Evolutionary conservation across 495 filamentous ascomycete genomes (phyloP).

Genomic region (Barbatosphaeria neglecta): DNA sequence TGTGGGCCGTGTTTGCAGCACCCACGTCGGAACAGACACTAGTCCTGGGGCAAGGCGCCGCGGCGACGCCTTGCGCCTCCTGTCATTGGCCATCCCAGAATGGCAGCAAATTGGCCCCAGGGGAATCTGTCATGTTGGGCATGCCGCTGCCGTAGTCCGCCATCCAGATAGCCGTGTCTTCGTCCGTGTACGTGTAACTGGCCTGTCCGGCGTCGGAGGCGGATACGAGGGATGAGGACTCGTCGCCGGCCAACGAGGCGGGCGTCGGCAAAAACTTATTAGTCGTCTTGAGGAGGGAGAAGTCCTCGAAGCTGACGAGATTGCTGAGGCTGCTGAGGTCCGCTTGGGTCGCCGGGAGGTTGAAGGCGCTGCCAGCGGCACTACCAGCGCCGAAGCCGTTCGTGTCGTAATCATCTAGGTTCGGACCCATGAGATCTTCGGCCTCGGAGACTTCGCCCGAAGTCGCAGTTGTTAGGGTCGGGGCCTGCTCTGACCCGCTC

Average conservation of each 20-base stretch:
- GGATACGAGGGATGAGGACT: constrained; percentile 17
- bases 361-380: constrained; percentile 33
- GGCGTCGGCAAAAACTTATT: constrained; percentile 28
- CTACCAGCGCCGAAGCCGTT: constrained; percentile 40
- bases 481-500: constrained; percentile 37
- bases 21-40: neutral
- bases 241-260: constrained; percentile 21
- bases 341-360: constrained; percentile 39
- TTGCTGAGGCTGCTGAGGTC: constrained; percentile 39
- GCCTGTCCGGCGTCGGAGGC: constrained; percentile 6
- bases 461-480: constrained; percentile 44
- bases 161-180: constrained; percentile 22
- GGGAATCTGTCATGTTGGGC: constrained; percentile 16
- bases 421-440: constrained; percentile 50
- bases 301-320: constrained; percentile 53
- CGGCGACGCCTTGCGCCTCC: neutral
- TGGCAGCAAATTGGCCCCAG: constrained; percentile 13
- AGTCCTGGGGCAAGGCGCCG: neutral
- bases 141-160: constrained; percentile 10
- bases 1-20: neutral
- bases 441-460: constrained; percentile 68
- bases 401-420: constrained; percentile 43
- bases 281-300: constrained; percentile 33
- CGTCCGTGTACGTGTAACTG: constrained; percentile 15
- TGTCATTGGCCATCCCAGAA: constrained; percentile 22